These are phyloP conservation scores for Cunninghamia lanceolata DNA, from an alignment of 75 land plant species.

Conservation along the genomic window DNA sequence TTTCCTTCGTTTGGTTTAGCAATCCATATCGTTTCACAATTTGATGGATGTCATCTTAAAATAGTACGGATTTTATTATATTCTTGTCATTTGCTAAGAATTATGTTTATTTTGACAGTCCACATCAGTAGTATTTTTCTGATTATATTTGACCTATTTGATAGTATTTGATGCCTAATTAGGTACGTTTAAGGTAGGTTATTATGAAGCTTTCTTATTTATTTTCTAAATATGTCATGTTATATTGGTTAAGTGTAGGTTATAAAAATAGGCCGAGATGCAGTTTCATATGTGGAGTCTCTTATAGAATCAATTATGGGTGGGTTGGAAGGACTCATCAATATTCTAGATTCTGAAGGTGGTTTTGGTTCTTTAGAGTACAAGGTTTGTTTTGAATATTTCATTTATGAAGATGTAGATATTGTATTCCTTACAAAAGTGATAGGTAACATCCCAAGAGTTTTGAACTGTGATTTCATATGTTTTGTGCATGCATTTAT, in stretches of 20 bases:
- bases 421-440: not conserved
- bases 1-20: too few species aligned
- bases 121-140: not conserved
- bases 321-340: slow-evolving; percentile 95
- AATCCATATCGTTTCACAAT: too few species aligned
- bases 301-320: slow-evolving; percentile 98
- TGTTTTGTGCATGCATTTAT: slow-evolving; percentile 19
- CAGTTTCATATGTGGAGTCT: slow-evolving; percentile 90
- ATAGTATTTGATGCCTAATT: not conserved
- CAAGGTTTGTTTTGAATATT: slow-evolving; percentile 50
- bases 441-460: not conserved
- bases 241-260: slow-evolving; percentile 37
- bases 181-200: not conserved
- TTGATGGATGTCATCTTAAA: too few species aligned
- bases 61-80: too few species aligned
- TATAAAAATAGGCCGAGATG: slow-evolving; percentile 86
- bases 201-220: not conserved
- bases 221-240: not conserved
- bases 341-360: slow-evolving; percentile 96
- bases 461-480: not conserved
- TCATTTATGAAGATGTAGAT: not conserved
- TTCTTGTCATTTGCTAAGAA: not conserved
- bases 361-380: slow-evolving; percentile 94
- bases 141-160: not conserved
- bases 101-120: not conserved